These are phyloP conservation scores for Citeromyces matritensis DNA, from an alignment of 805 yeast species.

Conservation along the genomic window DNA sequence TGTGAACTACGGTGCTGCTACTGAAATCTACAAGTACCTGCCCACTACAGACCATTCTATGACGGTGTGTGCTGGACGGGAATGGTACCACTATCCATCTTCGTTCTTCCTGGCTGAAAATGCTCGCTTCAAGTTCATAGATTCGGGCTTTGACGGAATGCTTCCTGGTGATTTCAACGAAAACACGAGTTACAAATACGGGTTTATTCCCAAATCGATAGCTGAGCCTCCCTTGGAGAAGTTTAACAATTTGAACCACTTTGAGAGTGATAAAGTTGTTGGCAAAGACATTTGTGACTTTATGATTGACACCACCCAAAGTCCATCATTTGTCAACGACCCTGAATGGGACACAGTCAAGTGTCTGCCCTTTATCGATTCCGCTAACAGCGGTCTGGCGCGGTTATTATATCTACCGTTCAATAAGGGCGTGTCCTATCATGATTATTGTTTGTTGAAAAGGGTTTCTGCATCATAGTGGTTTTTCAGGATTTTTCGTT, in stretches of 20 bases:
- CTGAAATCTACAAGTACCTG: conserved; percentile 34
- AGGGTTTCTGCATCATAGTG: conserved; percentile 1
- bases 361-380: conserved; percentile 37
- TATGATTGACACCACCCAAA: conserved; percentile 32
- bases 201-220: conserved; percentile 16
- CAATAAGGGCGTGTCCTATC: conserved; percentile 21
- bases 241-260: conserved; percentile 65
- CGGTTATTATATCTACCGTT: conserved; percentile 37
- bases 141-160: conserved; percentile 73
- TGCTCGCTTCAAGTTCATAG: conserved; percentile 50
- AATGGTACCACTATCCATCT: conserved; percentile 88
- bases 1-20: conserved; percentile 61
- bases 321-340: conserved; percentile 5
- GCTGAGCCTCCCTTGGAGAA: conserved; percentile 32
- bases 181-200: conserved; percentile 6
- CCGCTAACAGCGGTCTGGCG: conserved; percentile 41
- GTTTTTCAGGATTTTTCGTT: too few relatives aligned
- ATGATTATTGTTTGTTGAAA: conserved; percentile 33
- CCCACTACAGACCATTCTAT: conserved; percentile 11
- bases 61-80: conserved; percentile 82
- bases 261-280: conserved; percentile 42
- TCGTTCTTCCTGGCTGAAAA: conserved; percentile 66
- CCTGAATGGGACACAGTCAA: conserved; percentile 29
- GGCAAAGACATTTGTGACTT: conserved; percentile 45
- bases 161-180: conserved; percentile 77